Evolutionary conservation across 2,329 filamentous ascomycete species (phyloP), one percentile per base, ranked within the genome.

Genomic region (Hypoxylon sp.): DNA sequence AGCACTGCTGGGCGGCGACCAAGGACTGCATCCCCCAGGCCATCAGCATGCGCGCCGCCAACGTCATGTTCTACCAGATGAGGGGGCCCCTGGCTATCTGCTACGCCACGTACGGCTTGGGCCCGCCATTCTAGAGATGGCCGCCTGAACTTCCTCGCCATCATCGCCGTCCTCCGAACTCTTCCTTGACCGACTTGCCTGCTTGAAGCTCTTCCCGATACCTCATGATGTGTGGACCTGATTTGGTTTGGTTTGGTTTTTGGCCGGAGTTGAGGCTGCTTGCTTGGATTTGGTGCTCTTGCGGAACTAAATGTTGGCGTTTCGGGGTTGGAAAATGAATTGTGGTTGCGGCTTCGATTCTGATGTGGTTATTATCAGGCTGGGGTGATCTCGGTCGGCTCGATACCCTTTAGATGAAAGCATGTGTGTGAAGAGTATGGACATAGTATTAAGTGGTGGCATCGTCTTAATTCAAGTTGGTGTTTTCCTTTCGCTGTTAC

Each of bases 1-100:
- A 27, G 24, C 21, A 66, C 21, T 66, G 63, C 53, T 21, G 3
- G 11, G 44, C 54, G 24, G 57, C 50, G 1, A 62, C 57, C 37
- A 27, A 37, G 2, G 35, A 19, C 5, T 66, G 63, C 56, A 35
- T 66, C 27, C 3, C 6, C 8, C 10, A 39, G 8, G 15, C 44
- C n/a, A 46, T 66, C 2, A n/a, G 19, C 7, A 19, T n/a, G 8
- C 6, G 5, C n/a, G 32, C 46, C 19, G 19, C 46, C 1, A 66
- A 53, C 39, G 24, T 55, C 10, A 21, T 8, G 27, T 66, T 57
- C 47, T 24, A 19, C 52, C 35, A 47, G 15, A 4, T 1, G 2
- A 52, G 31, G 7, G 46, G 46, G 11, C 0, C 46, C 3, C 6
- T 31, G 17, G 56, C 56, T 1, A 15, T 42, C 24, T 65, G 62